A percentile compares a stretch with the other conserved stretches of the same genome.
Conservation (phyloP, 768 basidiomycete genomes). For the Kwoniella dejecticola region DNA sequence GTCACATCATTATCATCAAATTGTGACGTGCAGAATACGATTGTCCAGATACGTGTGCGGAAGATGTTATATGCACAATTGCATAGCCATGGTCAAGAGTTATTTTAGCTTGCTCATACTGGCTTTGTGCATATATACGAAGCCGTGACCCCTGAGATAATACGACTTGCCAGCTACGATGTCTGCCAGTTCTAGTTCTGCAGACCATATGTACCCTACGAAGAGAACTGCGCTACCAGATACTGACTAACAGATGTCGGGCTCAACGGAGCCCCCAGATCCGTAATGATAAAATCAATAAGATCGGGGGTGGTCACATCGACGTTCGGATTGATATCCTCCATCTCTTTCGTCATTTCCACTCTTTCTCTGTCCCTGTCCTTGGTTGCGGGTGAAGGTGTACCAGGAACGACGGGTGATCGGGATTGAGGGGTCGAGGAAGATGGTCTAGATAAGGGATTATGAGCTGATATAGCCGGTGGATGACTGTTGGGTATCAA, state of each 20-base stretch:
- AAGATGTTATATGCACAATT: no score
- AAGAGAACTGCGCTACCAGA: conserved; percentile 79
- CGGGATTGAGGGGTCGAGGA: conserved; percentile 6
- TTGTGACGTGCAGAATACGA: no score
- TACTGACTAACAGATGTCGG: conserved; percentile 91
- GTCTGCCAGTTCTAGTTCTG: no score
- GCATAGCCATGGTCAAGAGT: no score
- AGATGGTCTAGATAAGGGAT: neutral
- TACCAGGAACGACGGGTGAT: conserved; percentile 8
- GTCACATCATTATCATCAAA: no score
- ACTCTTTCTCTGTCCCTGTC: conserved; percentile 20
- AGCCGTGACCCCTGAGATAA: no score
- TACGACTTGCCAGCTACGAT: no score
- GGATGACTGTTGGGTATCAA: conserved; percentile 29
- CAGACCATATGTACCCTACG: conserved; percentile 23
- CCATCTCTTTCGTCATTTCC: conserved; percentile 78
- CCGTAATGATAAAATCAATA: conserved; percentile 90
- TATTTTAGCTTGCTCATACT: no score
- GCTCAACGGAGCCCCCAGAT: conserved; percentile 71
- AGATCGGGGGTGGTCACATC: conserved; percentile 95
- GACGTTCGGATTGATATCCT: conserved; percentile 79
- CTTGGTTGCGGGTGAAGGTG: neutral
- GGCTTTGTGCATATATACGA: no score
- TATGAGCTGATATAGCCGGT: conserved; percentile 11
- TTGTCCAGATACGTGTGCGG: no score